Base-by-base conservation (phyloP, 2,329 filamentous ascomycete species). In the Gnomoniopsis smithogilvyi region DNA sequence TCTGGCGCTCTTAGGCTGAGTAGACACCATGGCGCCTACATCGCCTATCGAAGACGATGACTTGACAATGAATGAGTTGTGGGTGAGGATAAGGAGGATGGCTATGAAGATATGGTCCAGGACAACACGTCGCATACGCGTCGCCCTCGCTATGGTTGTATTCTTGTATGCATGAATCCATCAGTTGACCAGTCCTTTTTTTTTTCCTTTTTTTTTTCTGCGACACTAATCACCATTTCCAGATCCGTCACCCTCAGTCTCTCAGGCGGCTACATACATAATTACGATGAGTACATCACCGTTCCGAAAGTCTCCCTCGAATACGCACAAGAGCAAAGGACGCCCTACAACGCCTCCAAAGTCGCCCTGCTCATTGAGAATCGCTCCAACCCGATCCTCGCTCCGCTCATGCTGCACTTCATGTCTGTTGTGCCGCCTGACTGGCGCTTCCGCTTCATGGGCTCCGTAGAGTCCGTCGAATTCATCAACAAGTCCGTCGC, bases 401-500 rank as follows among this genome's bases (percentile, higher is more conserved):
- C 76, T 0, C 78, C 80, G 2, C 75, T 78, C 59, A 72, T 82
- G 26, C 69, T 81, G 45, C 79, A 82, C 69, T 81, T 82, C 76
- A 77, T 80, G 36, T 70, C 76, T 3, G 78, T 82, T 22, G 77
- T 81, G 1, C 80, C 80, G 2, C 76, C 78, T 7, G 80, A 83
- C 65, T 84, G 81, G 81, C 77, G 76, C 48, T 81, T 83, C 67
- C 66, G 80, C 62, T 81, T 83, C 66, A 73, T 83, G 62, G 80
- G 80, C 54, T 78, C 80, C 34, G 73, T 76, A 36, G 69, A 76
- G 64, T 60, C 60, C 1, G 60, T 62, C 57, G 57, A 62, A 53
- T 51, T 49, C 60, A 47, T 61, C 46, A 61, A 61, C 51, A 58
- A 61, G 51, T 75, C 76, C 58, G 75, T 74, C 54, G 75, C 79